Percentiles rank a stretch among this genome's conserved stretches.
Evolutionary conservation across 108 stramenopile genomes (phyloP).

Genomic region (Bacterosira constricta): DNA sequence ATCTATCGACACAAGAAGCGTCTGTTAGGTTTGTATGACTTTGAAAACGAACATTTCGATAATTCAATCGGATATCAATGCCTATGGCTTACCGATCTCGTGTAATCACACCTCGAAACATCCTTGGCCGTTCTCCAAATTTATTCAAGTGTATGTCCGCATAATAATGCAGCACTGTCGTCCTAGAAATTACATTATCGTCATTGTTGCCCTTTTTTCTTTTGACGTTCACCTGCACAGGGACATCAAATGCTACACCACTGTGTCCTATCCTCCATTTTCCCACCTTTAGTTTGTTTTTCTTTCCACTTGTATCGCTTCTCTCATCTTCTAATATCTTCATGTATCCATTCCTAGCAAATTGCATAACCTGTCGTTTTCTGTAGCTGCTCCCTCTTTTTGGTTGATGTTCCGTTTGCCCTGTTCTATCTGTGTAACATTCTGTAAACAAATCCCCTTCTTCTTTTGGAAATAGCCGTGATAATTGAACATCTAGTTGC

Average conservation of each 20-base stretch:
- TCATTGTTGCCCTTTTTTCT: constrained; percentile 16
- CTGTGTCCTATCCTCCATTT: constrained; percentile 60
- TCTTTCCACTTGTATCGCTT: not conserved
- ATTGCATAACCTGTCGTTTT: constrained; percentile 48
- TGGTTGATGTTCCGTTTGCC: not conserved
- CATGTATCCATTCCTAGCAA: constrained; percentile 51
- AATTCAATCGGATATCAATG: not conserved
- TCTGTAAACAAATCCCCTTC: constrained; percentile 26
- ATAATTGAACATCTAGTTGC: constrained; percentile 43
- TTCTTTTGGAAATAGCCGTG: constrained; percentile 21
- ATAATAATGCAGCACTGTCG: constrained; percentile 56
- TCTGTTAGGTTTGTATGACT: not conserved
- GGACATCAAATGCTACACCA: constrained; percentile 56
- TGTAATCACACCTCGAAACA: constrained; percentile 66
- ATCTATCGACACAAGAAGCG: constrained; percentile 4
- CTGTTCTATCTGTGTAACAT: not conserved
- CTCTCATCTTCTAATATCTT: constrained; percentile 31
- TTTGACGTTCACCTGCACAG: constrained; percentile 2
- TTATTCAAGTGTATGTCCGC: constrained; percentile 73
- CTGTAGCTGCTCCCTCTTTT: not conserved
- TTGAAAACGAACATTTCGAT: not conserved
- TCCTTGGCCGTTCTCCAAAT: constrained; percentile 66
- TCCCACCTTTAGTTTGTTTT: constrained; percentile 34
- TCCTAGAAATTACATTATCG: not conserved
- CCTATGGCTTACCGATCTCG: constrained; percentile 46